phyloP scores from a whole-genome alignment of 2,329 filamentous ascomycete genomes.

The Beauveria brongniartii region DNA sequence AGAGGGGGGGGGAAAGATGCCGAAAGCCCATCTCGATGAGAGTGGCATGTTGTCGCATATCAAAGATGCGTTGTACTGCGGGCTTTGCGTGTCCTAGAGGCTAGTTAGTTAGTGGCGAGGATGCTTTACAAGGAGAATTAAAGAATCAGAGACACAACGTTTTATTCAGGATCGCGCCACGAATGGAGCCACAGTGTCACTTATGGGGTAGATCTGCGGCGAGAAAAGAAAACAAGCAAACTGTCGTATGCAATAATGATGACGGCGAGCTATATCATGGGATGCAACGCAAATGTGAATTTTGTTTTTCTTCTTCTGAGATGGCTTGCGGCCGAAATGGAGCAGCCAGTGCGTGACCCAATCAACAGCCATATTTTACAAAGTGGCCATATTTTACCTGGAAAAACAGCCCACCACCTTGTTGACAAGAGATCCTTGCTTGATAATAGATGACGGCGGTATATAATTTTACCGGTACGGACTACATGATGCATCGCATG shows the following conservation, averaged over 20 bases:
- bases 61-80: background rate
- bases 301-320: background rate
- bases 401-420: background rate
- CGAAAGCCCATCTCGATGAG: background rate
- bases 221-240: background rate
- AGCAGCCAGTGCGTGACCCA: background rate
- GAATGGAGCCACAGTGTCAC: background rate
- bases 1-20: background rate
- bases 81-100: background rate
- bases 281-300: background rate
- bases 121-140: background rate
- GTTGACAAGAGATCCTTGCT: background rate
- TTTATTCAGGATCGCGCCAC: constrained; percentile 4
- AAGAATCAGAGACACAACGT: background rate
- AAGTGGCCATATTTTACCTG: constrained; percentile 4
- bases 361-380: background rate
- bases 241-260: background rate
- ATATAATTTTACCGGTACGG: background rate
- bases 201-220: background rate
- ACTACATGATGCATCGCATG: background rate
- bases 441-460: background rate
- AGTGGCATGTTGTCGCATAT: background rate
- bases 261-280: background rate
- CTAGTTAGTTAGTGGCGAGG: background rate
- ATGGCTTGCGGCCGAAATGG: background rate